Evolutionary conservation across 208 protist species (phyloP).

Genomic region (Leptomonas pyrrhocoris): DNA sequence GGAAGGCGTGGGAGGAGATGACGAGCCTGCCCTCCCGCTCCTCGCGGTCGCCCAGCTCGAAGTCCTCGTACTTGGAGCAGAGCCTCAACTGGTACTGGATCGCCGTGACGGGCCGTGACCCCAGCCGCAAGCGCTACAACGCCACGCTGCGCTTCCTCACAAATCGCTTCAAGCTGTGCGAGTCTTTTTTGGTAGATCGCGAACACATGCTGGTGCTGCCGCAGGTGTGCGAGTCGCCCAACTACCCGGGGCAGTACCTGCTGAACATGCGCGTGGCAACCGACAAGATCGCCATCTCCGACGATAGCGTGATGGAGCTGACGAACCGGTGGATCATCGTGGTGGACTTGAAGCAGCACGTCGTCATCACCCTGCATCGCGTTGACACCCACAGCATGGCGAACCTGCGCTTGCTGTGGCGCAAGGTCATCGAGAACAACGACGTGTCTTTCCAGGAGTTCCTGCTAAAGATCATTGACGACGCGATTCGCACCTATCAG

Average conservation of each 20-base stretch:
- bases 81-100: slow-evolving; percentile 92
- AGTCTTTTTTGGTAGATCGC: slow-evolving; percentile 81
- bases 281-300: slow-evolving; percentile 69
- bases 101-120: slow-evolving; percentile 78
- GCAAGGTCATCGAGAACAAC: slow-evolving; percentile 58
- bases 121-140: slow-evolving; percentile 61
- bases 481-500: slow-evolving; percentile 80
- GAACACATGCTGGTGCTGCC: slow-evolving; percentile 78
- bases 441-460: slow-evolving; percentile 87
- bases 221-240: slow-evolving; percentile 73
- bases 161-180: slow-evolving; percentile 69
- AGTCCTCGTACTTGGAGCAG: slow-evolving; percentile 70
- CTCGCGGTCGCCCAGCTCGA: slow-evolving; percentile 24
- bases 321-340: slow-evolving; percentile 89
- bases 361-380: slow-evolving; percentile 86
- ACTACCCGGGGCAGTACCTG: slow-evolving; percentile 77
- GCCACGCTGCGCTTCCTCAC: slow-evolving; percentile 65
- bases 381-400: slow-evolving; percentile 76
- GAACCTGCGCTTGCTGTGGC: slow-evolving; percentile 70
- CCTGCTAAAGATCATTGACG: slow-evolving; percentile 82
- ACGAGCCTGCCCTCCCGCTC: slow-evolving; percentile 13
- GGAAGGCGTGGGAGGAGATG: slow-evolving; percentile 41
- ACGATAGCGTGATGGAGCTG: slow-evolving; percentile 80
- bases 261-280: slow-evolving; percentile 83
- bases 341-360: slow-evolving; percentile 73